Evolutionary conservation across 2,329 filamentous ascomycete genomes (phyloP).

Genomic region (Teratosphaeria epicoccoides): DNA sequence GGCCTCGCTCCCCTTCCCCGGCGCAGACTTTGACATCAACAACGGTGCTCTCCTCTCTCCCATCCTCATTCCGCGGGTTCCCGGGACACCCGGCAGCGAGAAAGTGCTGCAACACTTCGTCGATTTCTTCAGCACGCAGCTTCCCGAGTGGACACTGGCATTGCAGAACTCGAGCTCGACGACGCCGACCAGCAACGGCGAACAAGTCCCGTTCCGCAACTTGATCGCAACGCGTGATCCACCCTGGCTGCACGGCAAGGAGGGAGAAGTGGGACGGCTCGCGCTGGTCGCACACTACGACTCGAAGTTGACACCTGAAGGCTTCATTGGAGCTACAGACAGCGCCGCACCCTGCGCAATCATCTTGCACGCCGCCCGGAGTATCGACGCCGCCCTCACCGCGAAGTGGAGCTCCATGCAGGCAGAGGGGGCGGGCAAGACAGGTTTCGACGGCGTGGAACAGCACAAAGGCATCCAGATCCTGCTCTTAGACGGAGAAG

Average conservation of each 20-base stretch:
- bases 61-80: conserved; percentile 77
- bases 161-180: conserved; percentile 85
- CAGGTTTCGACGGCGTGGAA: conserved; percentile 42
- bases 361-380: conserved; percentile 74
- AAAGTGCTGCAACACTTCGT: conserved; percentile 72
- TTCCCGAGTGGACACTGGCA: conserved; percentile 69
- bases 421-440: conserved; percentile 32
- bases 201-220: conserved; percentile 72
- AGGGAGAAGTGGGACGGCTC: conserved; percentile 66
- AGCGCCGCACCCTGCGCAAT: conserved; percentile 92
- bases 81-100: conserved; percentile 66
- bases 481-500: conserved; percentile 83
- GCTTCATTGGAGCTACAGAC: conserved; percentile 89
- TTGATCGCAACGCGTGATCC: conserved; percentile 80
- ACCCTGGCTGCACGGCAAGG: conserved; percentile 53
- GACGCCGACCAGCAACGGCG: conserved; percentile 63
- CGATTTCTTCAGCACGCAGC: conserved; percentile 62
- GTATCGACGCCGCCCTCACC: conserved; percentile 67
- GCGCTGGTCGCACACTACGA: conserved; percentile 94
- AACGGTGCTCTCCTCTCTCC: conserved; percentile 69
- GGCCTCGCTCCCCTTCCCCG: conserved; percentile 58
- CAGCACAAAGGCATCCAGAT: conserved; percentile 80
- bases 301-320: conserved; percentile 64
- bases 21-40: conserved; percentile 59
- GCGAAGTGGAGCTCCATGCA: conserved; percentile 67